phyloP scores from a whole-genome alignment of 2,329 filamentous ascomycete genomes.

The Fusarium tjaetaba region DNA sequence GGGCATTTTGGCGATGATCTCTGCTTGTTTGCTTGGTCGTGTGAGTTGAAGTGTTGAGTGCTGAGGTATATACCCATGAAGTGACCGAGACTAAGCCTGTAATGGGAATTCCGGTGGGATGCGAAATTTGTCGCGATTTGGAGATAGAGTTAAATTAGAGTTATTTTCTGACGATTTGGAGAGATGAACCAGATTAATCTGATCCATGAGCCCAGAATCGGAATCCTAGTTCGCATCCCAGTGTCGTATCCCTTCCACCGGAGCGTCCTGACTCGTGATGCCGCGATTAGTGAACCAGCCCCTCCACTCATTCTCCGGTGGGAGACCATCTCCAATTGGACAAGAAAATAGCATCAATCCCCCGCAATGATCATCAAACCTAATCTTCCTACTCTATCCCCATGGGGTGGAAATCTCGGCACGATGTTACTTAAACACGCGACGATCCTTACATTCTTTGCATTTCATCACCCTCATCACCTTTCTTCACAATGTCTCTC shows the following conservation, averaged over 20 bases:
- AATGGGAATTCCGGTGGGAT: neutral
- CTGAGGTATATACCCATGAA: neutral
- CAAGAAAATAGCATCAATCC: neutral
- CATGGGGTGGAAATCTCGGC: neutral
- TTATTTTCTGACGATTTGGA: fast-evolving
- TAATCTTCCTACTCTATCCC: neutral
- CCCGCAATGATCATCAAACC: neutral
- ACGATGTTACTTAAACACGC: neutral
- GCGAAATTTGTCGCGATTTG: neutral
- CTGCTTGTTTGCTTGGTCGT: neutral
- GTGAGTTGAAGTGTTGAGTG: neutral
- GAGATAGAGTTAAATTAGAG: fast-evolving
- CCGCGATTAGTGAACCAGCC: neutral
- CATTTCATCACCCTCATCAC: neutral
- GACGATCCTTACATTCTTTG: neutral
- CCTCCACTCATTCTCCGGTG: neutral
- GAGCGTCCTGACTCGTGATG: neutral
- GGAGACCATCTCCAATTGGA: neutral
- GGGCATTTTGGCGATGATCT: neutral
- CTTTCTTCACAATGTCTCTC: neutral
- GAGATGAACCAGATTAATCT: fast-evolving
- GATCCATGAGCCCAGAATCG: too few relatives aligned
- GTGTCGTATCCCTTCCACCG: neutral
- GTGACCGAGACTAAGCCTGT: too few relatives aligned
- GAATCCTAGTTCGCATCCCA: fast-evolving